These are phyloP conservation scores for Raphanus sativus DNA, from an alignment of 345 rosid species.

Conservation along the genomic window DNA sequence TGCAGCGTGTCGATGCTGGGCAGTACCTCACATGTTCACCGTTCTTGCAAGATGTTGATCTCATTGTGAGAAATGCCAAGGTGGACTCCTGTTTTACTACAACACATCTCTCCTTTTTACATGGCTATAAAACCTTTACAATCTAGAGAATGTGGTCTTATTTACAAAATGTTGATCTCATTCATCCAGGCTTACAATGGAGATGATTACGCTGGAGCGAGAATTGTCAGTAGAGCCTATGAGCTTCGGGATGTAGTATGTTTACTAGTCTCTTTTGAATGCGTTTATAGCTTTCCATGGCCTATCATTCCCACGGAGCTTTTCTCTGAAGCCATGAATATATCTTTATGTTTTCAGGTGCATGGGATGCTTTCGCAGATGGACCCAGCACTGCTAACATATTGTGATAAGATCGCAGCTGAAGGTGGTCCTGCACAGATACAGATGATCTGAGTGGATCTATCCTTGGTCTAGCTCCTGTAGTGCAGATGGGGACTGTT, in stretches of 20 bases:
- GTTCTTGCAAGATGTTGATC: constrained; percentile 86
- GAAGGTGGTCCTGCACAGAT: constrained; percentile 83
- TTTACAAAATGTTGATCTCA: constrained; percentile 7
- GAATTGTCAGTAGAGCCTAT: constrained; percentile 88
- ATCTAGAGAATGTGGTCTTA: constrained; percentile 6
- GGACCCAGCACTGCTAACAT: constrained; percentile 86
- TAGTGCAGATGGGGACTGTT: constrained; percentile 68
- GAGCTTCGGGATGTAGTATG: constrained; percentile 97
- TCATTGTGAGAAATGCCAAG: constrained; percentile 91
- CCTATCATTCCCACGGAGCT: neutral
- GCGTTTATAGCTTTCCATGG: neutral
- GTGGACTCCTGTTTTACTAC: constrained; percentile 39
- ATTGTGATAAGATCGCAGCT: constrained; percentile 82
- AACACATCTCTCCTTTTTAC: neutral
- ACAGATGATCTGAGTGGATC: constrained; percentile 71
- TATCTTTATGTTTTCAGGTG: constrained; percentile 54
- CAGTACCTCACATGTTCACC: constrained; percentile 79
- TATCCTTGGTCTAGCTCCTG: constrained; percentile 63
- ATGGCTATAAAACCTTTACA: neutral
- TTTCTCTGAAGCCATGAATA: neutral
- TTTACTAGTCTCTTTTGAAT: constrained; percentile 17
- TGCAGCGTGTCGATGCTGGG: constrained; percentile 89
- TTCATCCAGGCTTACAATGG: constrained; percentile 75
- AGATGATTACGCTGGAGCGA: constrained; percentile 90
- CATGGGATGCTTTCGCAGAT: constrained; percentile 98